phyloP scores from a whole-genome alignment of 2,329 filamentous ascomycete species.

The Fusarium sp. region DNA sequence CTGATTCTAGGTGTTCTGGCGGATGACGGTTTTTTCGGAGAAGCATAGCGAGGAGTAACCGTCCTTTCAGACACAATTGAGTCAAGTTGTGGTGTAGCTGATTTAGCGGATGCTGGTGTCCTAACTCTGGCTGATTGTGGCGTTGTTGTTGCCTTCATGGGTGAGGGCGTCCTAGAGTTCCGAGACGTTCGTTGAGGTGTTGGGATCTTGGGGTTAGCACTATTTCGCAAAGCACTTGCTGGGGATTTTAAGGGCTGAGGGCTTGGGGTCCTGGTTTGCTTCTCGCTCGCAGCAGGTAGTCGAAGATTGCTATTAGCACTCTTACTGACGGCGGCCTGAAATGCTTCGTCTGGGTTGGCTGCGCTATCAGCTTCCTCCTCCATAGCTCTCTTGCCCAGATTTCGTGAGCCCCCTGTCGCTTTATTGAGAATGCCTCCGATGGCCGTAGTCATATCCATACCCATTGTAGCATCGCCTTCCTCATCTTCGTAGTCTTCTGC shows the following conservation, averaged over 20 bases:
- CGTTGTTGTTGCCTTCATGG: slow-evolving; percentile 39
- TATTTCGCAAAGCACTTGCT: slow-evolving; percentile 63
- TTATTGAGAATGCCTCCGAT: slow-evolving; percentile 70
- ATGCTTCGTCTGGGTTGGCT: slow-evolving; percentile 58
- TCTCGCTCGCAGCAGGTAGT: slow-evolving; percentile 50
- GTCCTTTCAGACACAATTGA: slow-evolving; percentile 28
- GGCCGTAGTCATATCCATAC: slow-evolving; percentile 76
- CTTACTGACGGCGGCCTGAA: slow-evolving; percentile 46
- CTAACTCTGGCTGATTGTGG: slow-evolving; percentile 40
- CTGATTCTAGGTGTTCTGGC: slow-evolving; percentile 23
- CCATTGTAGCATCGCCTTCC: slow-evolving; percentile 53
- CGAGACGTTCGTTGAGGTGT: slow-evolving; percentile 52
- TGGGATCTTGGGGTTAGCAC: slow-evolving; percentile 55
- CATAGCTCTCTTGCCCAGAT: slow-evolving; percentile 67
- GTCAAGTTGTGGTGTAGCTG: slow-evolving; percentile 38
- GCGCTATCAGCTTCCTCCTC: slow-evolving; percentile 68
- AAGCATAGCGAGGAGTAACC: slow-evolving; percentile 35
- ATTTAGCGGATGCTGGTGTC: slow-evolving; percentile 47
- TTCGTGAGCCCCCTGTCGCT: slow-evolving; percentile 48
- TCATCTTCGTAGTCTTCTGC: slow-evolving; percentile 50
- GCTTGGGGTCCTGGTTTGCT: slow-evolving; percentile 58
- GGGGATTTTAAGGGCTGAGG: slow-evolving; percentile 67
- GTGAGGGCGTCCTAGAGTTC: slow-evolving; percentile 45
- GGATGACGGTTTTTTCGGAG: slow-evolving; percentile 35
- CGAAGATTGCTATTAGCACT: slow-evolving; percentile 34